Percentiles rank a stretch among this genome's conserved stretches.
phyloP scores from a whole-genome alignment of 2,329 filamentous ascomycete genomes.

The Phyllosticta citriasiana region DNA sequence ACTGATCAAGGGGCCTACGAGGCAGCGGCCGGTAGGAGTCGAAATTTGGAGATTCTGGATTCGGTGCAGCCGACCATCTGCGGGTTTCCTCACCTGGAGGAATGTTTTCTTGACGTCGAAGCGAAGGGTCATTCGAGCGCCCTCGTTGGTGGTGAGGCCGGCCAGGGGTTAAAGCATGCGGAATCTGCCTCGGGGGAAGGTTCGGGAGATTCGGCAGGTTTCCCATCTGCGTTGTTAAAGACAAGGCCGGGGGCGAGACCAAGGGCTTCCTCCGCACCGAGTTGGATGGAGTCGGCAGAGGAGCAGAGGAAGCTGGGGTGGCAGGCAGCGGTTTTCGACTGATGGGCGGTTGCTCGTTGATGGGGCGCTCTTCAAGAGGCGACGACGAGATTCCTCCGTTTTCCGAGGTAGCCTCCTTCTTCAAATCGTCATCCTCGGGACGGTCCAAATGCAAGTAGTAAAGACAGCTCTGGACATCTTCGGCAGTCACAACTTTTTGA shows the following conservation, averaged over 20 bases:
- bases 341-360: constrained; percentile 1
- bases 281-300: not conserved
- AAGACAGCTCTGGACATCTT: constrained; percentile 77
- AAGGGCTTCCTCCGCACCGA: constrained; percentile 3
- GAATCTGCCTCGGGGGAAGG: not conserved
- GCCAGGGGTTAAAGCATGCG: not conserved
- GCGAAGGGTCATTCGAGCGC: not conserved
- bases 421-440: constrained; percentile 35
- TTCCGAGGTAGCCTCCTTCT: not conserved
- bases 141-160: constrained; percentile 1
- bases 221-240: constrained; percentile 18
- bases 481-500: constrained; percentile 75
- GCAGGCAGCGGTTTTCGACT: constrained; percentile 4
- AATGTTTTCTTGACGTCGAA: constrained; percentile 1
- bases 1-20: not conserved
- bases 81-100: not conserved
- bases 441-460: constrained; percentile 82
- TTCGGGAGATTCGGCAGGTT: constrained; percentile 19
- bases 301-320: not conserved
- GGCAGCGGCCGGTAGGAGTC: not conserved
- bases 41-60: not conserved
- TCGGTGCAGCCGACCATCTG: constrained; percentile 6
- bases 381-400: not conserved
- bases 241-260: constrained; percentile 16
- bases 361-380: not conserved